Evolutionary conservation across 1,284 basidiomycete genomes (phyloP).

Genomic region (Golubevia sp.): DNA sequence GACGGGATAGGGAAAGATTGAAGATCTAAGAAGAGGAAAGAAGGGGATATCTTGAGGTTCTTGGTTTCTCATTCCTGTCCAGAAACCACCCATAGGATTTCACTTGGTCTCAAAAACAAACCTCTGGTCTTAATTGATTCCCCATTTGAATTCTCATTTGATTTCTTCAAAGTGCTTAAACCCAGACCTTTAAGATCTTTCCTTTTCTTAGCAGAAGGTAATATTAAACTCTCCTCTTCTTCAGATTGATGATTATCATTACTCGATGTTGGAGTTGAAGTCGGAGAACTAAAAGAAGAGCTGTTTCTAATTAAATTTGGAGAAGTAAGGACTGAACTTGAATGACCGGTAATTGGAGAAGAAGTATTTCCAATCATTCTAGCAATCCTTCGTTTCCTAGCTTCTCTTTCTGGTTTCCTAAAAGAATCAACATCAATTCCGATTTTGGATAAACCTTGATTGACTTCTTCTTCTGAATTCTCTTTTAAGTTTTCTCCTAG

Average conservation of each 20-base stretch:
- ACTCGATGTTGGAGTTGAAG: background rate
- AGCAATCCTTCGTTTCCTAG: constrained; percentile 11
- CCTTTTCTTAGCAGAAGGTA: constrained; percentile 8
- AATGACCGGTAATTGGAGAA: too few relatives aligned
- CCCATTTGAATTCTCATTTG: background rate
- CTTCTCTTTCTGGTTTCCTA: constrained; percentile 11
- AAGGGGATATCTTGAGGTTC: background rate
- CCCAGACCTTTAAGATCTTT: constrained; percentile 6
- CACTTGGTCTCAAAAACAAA: constrained; percentile 24
- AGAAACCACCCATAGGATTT: constrained; percentile 36
- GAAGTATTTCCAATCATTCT: constrained; percentile 2
- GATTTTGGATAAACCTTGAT: constrained; percentile 63
- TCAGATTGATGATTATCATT: constrained; percentile 3
- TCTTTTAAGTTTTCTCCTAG: constrained; percentile 68
- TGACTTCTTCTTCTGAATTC: constrained; percentile 72
- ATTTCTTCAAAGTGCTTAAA: background rate
- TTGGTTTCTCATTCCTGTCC: background rate
- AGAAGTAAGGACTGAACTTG: background rate
- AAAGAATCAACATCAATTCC: constrained; percentile 29
- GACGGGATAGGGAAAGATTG: background rate
- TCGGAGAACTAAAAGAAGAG: background rate
- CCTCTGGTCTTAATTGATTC: constrained; percentile 1
- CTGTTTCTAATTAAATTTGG: background rate
- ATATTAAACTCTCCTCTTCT: constrained; percentile 4
- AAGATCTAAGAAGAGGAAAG: background rate